Conservation (phyloP, 352 stramenopile genomes). For the Thalassiosira mediterranea region DNA sequence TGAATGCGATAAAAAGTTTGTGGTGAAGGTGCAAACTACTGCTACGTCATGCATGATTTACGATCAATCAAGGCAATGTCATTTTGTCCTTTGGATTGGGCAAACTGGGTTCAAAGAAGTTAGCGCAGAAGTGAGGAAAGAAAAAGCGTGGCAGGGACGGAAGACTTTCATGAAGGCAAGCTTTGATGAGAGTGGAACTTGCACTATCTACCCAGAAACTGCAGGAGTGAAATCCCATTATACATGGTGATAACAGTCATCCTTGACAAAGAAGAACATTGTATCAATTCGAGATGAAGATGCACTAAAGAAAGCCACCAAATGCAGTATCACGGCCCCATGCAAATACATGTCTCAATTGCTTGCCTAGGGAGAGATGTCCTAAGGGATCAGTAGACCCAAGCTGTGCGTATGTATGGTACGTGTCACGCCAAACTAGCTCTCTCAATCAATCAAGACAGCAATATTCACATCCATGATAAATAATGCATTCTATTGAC, state of each 20-base stretch:
- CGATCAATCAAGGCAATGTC: conserved; percentile 29
- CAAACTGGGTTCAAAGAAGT: conserved; percentile 33
- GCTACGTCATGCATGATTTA: conserved; percentile 28
- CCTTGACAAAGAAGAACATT: too few relatives aligned
- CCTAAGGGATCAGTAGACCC: too few relatives aligned
- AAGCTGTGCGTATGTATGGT: too few relatives aligned
- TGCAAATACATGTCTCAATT: too few relatives aligned
- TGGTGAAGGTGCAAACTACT: conserved; percentile 41
- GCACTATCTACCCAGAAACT: conserved; percentile 37
- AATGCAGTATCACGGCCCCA: too few relatives aligned
- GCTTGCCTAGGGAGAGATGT: too few relatives aligned
- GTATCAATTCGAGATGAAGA: too few relatives aligned
- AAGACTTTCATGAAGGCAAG: conserved; percentile 53
- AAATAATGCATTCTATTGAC: too few relatives aligned
- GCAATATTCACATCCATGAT: neutral
- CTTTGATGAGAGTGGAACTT: conserved; percentile 41
- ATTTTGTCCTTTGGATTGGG: conserved; percentile 8
- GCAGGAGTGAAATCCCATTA: conserved; percentile 27
- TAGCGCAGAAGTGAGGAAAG: conserved; percentile 4
- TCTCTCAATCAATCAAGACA: neutral
- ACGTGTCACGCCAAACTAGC: too few relatives aligned
- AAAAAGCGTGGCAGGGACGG: conserved; percentile 28
- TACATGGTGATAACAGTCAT: conserved; percentile 30
- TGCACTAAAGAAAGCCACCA: too few relatives aligned
- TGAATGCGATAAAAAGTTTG: conserved; percentile 40